These are phyloP conservation scores for Picea sitchensis DNA, from an alignment of 75 land plant species.

Conservation along the genomic window DNA sequence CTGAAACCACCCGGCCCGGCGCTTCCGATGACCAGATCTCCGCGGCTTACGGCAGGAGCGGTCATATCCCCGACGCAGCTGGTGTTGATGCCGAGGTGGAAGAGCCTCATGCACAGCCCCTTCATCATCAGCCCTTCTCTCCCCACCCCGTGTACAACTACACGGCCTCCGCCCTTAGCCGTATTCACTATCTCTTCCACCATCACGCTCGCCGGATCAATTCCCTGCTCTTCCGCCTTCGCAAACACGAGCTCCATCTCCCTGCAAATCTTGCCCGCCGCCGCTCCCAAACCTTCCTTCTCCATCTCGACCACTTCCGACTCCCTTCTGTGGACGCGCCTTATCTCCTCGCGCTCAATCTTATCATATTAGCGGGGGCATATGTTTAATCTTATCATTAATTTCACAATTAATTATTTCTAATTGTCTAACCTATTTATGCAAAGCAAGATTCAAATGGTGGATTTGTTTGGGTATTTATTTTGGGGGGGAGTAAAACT, in stretches of 20 bases:
- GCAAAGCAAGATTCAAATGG: too few relatives aligned
- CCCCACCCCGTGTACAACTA: constrained; percentile 87
- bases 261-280: constrained; percentile 54
- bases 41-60: constrained; percentile 49
- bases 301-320: too few relatives aligned
- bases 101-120: constrained; percentile 82
- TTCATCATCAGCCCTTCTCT: constrained; percentile 88
- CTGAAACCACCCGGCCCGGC: constrained; percentile 91
- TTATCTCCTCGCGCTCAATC: too few relatives aligned
- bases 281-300: not conserved
- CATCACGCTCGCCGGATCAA: constrained; percentile 28
- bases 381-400: too few relatives aligned
- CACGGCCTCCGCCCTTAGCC: constrained; percentile 10
- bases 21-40: constrained; percentile 77
- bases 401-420: too few relatives aligned
- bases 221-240: constrained; percentile 2
- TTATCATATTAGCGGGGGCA: too few relatives aligned
- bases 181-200: constrained; percentile 27
- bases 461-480: too few relatives aligned
- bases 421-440: too few relatives aligned
- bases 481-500: too few relatives aligned
- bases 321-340: too few relatives aligned
- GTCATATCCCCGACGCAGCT: constrained; percentile 76
- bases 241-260: constrained; percentile 42
- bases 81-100: constrained; percentile 72